Conservation (phyloP, 2,329 filamentous ascomycete species). For the Thielaviopsis ethacetica region DNA sequence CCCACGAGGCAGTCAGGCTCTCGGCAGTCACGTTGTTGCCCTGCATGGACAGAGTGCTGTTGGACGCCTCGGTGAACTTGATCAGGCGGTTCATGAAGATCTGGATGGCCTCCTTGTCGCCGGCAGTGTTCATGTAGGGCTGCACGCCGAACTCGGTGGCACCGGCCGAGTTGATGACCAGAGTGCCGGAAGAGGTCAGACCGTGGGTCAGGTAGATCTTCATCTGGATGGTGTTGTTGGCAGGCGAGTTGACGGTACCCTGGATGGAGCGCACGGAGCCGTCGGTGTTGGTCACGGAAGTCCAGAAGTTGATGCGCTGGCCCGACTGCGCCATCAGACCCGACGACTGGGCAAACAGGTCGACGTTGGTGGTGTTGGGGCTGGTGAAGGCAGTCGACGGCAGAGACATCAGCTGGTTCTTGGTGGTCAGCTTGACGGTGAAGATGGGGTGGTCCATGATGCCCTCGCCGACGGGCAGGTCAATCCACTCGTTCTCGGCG, state of each 20-base stretch:
- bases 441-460: slow-evolving; percentile 38
- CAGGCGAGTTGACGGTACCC: slow-evolving; percentile 50
- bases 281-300: slow-evolving; percentile 29
- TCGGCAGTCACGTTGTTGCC: slow-evolving; percentile 27
- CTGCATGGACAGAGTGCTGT: slow-evolving; percentile 25
- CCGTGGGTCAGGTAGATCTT: slow-evolving; percentile 49
- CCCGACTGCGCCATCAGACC: slow-evolving; percentile 28
- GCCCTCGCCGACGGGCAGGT: slow-evolving; percentile 41
- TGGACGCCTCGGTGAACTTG: slow-evolving; percentile 36
- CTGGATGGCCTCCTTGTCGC: slow-evolving; percentile 46
- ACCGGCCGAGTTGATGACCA: slow-evolving; percentile 42
- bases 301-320: slow-evolving; percentile 33
- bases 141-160: slow-evolving; percentile 41
- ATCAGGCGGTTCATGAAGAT: slow-evolving; percentile 38
- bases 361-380: slow-evolving; percentile 17
- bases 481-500: slow-evolving; percentile 34
- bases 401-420: slow-evolving; percentile 14
- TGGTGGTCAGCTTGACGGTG: slow-evolving; percentile 18
- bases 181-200: slow-evolving; percentile 39
- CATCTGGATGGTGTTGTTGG: slow-evolving; percentile 38
- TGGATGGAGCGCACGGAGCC: slow-evolving; percentile 26
- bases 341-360: slow-evolving; percentile 20
- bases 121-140: slow-evolving; percentile 42
- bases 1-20: slow-evolving; percentile 42
- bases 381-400: slow-evolving; percentile 16